These are phyloP conservation scores for Chalciporus pseudorubinellus DNA, from an alignment of 768 basidiomycete species.

Conservation along the genomic window DNA sequence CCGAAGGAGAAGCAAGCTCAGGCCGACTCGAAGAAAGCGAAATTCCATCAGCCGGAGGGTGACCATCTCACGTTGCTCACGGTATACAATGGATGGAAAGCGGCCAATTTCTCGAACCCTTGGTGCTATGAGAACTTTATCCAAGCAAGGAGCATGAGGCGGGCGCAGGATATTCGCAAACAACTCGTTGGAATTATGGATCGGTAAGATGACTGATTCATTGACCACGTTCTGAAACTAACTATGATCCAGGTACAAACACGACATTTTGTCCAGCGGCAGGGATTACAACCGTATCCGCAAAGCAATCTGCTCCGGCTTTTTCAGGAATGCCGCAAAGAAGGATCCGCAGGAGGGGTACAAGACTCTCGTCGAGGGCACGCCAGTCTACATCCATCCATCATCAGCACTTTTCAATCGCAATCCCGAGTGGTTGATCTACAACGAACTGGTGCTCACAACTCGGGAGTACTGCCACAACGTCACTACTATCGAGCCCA, in stretches of 20 bases:
- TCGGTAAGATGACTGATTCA: conserved; percentile 51
- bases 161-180: conserved; percentile 97
- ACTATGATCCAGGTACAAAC: conserved; percentile 71
- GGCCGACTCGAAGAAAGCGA: conserved; percentile 99
- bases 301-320: conserved; percentile 94
- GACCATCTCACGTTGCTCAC: conserved; percentile 90
- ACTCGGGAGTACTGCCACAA: conserved; percentile 95
- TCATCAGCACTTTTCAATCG: conserved; percentile 97
- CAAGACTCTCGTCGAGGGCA: conserved; percentile 95
- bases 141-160: conserved; percentile 93
- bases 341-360: conserved; percentile 98
- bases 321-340: conserved; percentile 97
- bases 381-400: conserved; percentile 98
- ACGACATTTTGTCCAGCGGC: conserved; percentile 92
- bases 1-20: conserved; percentile 99
- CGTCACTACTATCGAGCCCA: conserved; percentile 94
- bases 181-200: conserved; percentile 99
- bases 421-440: conserved; percentile 92
- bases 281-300: conserved; percentile 91
- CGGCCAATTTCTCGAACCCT: conserved; percentile 92
- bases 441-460: conserved; percentile 94
- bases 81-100: conserved; percentile 99
- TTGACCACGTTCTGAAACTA: not conserved
- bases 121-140: conserved; percentile 99
- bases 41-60: conserved; percentile 98